Evolutionary conservation across 2,329 filamentous ascomycete genomes (phyloP).

Genomic region (Ascochyta rabiei): DNA sequence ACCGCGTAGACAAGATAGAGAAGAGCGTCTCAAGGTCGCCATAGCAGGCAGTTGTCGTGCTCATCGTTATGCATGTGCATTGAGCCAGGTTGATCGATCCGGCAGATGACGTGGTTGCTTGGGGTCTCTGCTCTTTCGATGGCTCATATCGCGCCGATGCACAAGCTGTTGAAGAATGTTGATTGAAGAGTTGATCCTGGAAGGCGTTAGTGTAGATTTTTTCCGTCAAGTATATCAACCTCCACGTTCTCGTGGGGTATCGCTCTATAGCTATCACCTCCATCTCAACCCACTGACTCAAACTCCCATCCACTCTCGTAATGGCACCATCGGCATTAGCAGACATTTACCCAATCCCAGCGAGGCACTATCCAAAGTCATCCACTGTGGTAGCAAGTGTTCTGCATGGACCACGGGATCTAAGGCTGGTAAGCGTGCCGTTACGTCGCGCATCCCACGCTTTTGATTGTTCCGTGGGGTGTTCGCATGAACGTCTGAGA

Average conservation of each 20-base stretch:
- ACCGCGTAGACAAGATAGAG: slow-evolving; percentile 43
- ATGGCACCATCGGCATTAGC: slow-evolving; percentile 51
- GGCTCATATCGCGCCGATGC: slow-evolving; percentile 47
- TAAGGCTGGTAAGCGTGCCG: slow-evolving; percentile 49
- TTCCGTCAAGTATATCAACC: slow-evolving; percentile 47
- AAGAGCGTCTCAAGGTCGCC: slow-evolving; percentile 42
- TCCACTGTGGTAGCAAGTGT: slow-evolving; percentile 49
- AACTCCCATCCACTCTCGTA: slow-evolving; percentile 36
- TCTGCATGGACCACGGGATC: slow-evolving; percentile 51
- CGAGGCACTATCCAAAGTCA: slow-evolving; percentile 47
- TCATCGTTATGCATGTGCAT: slow-evolving; percentile 45
- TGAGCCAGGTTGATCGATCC: slow-evolving; percentile 45
- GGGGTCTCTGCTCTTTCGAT: slow-evolving; percentile 38
- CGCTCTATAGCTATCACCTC: slow-evolving; percentile 36
- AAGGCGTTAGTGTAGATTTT: slow-evolving; percentile 35
- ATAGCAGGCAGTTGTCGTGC: slow-evolving; percentile 36
- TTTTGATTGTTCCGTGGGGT: slow-evolving; percentile 41
- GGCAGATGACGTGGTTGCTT: slow-evolving; percentile 48
- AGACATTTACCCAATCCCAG: slow-evolving; percentile 48
- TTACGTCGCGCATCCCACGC: slow-evolving; percentile 44
- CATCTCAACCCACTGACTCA: slow-evolving; percentile 26
- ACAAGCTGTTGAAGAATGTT: slow-evolving; percentile 29
- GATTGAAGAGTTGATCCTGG: slow-evolving; percentile 34
- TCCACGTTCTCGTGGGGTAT: slow-evolving; percentile 48
- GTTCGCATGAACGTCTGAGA: slow-evolving; percentile 20